A percentile compares a stretch with the other conserved stretches of the same genome.
Conservation (phyloP, 2,329 filamentous ascomycete species). For the Coleophoma eucalyptorum region DNA sequence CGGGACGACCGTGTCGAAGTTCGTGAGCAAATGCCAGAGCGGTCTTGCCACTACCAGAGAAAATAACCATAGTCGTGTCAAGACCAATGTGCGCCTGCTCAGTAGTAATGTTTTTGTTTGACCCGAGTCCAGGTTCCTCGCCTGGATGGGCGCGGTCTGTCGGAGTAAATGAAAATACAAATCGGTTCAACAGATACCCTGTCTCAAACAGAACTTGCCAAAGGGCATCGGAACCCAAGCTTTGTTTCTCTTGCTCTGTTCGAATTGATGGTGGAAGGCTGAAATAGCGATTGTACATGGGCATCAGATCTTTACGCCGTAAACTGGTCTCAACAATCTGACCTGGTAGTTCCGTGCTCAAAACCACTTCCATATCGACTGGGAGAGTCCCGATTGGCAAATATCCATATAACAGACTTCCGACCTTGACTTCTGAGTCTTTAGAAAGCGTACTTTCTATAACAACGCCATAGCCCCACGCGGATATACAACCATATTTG, state of each 20-base stretch:
- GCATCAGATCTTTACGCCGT: slow-evolving; percentile 14
- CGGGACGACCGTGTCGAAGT: slow-evolving; percentile 16
- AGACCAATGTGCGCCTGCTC: slow-evolving; percentile 13
- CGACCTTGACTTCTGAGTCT: slow-evolving; percentile 6
- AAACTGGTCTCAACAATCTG: slow-evolving; percentile 16
- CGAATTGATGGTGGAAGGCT: slow-evolving; percentile 7
- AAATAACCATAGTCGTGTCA: slow-evolving; percentile 16
- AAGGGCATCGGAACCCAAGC: slow-evolving; percentile 15
- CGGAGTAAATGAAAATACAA: slow-evolving; percentile 18
- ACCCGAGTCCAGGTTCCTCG: background rate
- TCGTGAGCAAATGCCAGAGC: slow-evolving; percentile 17
- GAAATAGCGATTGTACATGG: slow-evolving; percentile 21
- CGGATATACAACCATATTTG: slow-evolving; percentile 22
- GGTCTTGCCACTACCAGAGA: slow-evolving; percentile 20
- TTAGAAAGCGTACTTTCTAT: slow-evolving; percentile 15
- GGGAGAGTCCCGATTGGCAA: slow-evolving; percentile 21
- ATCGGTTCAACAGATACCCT: slow-evolving; percentile 17
- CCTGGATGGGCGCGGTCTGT: slow-evolving; percentile 10
- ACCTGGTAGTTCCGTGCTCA: slow-evolving; percentile 6
- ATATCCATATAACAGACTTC: slow-evolving; percentile 17
- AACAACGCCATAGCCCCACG: slow-evolving; percentile 20
- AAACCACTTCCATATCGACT: slow-evolving; percentile 15
- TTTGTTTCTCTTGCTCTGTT: slow-evolving; percentile 6
- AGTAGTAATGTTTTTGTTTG: slow-evolving; percentile 12
- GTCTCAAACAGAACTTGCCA: slow-evolving; percentile 16